Base-by-base conservation (phyloP, 169 alveolate species). In the Plasmodium gaboni region DNA sequence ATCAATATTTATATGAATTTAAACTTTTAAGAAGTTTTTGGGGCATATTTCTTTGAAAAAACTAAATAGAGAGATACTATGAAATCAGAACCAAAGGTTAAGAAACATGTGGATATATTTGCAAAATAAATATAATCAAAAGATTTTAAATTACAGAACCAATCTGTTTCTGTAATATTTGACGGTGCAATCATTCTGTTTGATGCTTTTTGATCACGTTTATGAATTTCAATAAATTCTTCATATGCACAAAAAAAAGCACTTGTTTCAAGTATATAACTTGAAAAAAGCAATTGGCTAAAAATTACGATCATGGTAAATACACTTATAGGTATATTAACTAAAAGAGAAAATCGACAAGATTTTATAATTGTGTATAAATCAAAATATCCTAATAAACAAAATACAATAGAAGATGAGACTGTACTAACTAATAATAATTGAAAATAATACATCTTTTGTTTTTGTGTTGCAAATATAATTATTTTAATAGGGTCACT, bases 221-320 rank as follows among this genome's bases (percentile, higher is more conserved):
- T 38, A 26, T 10, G n/a, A 22, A 55, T 15, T 26, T 65, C 59
- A 19, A 80, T 15, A 57, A 67, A 80, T 13, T 80, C 83, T 10
- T 80, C 83, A 53, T 80, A 80, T 12, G 90, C 51, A 28, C 83
- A 80, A 9, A 80, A 80, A 72, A 67, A 68, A 32, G 57, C 28
- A 60, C 60, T 80, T 68, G 55, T 80, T 68, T 80, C 90, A 68
- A 57, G 73, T 67, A 80, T 10, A 50, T 80, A 80, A 48, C 73
- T 68, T 50, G 90, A 80, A 55, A 53, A 67, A n/a, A 80, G 12
- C 22, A 80, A 51, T 80, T 68, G 90, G 32, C 73, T 55, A 10
- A 68, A 28, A 53, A 80, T n/a, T 55, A 80, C 13, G 53, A 80
- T 32, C 32, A 80, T 10, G 38, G 90, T 68, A 46, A 69, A 65